These are phyloP conservation scores for Digitaria exilis DNA, from an alignment of 202 grass and related monocot genomes.

Conservation along the genomic window DNA sequence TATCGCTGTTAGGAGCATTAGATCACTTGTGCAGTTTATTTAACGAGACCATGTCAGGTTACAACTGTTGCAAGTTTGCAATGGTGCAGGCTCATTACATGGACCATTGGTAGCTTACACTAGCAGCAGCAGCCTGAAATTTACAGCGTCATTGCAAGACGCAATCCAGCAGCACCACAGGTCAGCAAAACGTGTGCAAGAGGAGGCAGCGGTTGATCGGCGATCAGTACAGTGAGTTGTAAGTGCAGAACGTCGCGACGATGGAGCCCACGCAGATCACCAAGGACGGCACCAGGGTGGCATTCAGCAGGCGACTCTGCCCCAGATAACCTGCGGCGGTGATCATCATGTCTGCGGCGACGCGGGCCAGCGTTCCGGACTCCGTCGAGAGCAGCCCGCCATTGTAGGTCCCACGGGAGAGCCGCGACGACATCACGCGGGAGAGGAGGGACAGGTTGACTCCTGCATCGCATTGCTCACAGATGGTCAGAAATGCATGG, in stretches of 20 bases:
- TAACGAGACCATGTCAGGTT: not conserved
- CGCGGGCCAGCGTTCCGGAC: slow-evolving; percentile 86
- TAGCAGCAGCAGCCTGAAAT: slow-evolving; percentile 16
- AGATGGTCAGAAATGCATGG: not conserved
- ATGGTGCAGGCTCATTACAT: slow-evolving; percentile 2
- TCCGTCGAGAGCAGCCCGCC: slow-evolving; percentile 91
- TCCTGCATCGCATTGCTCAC: slow-evolving; percentile 49
- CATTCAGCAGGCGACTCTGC: slow-evolving; percentile 65
- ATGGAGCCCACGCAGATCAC: slow-evolving; percentile 68
- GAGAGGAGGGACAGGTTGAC: slow-evolving; percentile 93
- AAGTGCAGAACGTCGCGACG: slow-evolving; percentile 66
- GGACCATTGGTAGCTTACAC: not conserved
- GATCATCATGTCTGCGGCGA: slow-evolving; percentile 75
- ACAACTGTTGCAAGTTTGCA: not conserved
- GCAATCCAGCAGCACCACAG: not conserved
- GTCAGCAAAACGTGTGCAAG: not conserved
- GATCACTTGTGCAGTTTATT: slow-evolving; percentile 26
- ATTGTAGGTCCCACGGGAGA: slow-evolving; percentile 84
- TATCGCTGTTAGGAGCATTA: not conserved
- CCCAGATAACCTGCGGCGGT: slow-evolving; percentile 75
- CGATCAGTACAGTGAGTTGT: slow-evolving; percentile 74
- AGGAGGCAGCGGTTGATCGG: not conserved
- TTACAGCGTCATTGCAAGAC: slow-evolving; percentile 38
- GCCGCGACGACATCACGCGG: slow-evolving; percentile 88
- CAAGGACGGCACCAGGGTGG: slow-evolving; percentile 73